Percentiles rank a stretch among this genome's conserved stretches.
Conservation (phyloP, 345 rosid species). For the Salix brachista region DNA sequence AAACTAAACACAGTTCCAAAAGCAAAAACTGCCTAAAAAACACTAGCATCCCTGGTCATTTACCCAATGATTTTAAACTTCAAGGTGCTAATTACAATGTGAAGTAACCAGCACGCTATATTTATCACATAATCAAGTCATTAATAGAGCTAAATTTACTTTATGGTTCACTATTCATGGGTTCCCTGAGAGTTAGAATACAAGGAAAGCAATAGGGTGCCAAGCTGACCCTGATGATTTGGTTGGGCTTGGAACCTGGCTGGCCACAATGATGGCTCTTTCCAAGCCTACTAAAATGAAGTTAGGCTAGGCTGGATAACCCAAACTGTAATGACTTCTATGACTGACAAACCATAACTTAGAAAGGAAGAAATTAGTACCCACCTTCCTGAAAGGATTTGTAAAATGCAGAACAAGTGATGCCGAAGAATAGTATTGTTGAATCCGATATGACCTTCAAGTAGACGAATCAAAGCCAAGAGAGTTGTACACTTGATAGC, state of each 20-base stretch:
- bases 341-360: background rate
- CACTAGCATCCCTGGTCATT: background rate
- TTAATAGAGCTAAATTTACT: background rate
- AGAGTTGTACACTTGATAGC: constrained; percentile 47
- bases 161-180: background rate
- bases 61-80: background rate
- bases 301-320: background rate
- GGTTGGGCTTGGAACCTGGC: background rate
- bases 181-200: background rate
- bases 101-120: background rate
- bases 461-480: constrained; percentile 59
- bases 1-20: too few relatives aligned
- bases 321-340: background rate
- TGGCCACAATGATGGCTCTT: background rate
- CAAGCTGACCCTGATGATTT: background rate
- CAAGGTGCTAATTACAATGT: background rate
- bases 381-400: constrained; percentile 81
- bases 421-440: constrained; percentile 79
- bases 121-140: background rate
- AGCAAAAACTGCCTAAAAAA: too few relatives aligned
- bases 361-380: background rate
- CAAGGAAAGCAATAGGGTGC: background rate
- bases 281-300: background rate
- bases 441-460: constrained; percentile 64
- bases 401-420: constrained; percentile 77